A percentile compares a stretch with the other conserved stretches of the same genome.
Conservation (phyloP, 805 yeast species). For the Candida xyloterini region DNA sequence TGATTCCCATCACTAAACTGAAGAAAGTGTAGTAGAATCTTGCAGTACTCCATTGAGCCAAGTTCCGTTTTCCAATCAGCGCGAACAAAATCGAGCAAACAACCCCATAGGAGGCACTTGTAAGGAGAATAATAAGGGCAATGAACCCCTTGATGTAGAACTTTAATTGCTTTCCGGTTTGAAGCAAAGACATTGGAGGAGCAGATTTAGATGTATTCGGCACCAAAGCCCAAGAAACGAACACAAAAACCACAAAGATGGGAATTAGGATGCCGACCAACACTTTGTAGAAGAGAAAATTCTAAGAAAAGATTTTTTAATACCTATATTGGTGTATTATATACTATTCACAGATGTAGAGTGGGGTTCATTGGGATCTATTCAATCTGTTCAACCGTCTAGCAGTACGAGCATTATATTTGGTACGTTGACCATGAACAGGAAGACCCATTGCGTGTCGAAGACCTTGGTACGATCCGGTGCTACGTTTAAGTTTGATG, state of each 20-base stretch:
- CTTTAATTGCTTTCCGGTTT: slow-evolving; percentile 36
- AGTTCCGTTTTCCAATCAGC: slow-evolving; percentile 67
- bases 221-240: slow-evolving; percentile 15
- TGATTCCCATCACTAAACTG: slow-evolving; percentile 63
- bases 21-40: slow-evolving; percentile 68
- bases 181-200: slow-evolving; percentile 14
- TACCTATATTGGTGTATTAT: neutral
- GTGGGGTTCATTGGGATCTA: slow-evolving; percentile 35
- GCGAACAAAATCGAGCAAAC: slow-evolving; percentile 66
- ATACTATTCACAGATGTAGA: neutral
- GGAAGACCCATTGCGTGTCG: slow-evolving; percentile 85
- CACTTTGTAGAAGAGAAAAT: slow-evolving; percentile 11
- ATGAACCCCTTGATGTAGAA: slow-evolving; percentile 55
- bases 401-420: slow-evolving; percentile 89
- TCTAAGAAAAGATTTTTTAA: slow-evolving; percentile 5
- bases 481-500: slow-evolving; percentile 72
- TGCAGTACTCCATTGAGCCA: slow-evolving; percentile 89
- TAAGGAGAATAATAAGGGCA: slow-evolving; percentile 50
- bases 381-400: slow-evolving; percentile 76
- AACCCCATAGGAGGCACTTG: slow-evolving; percentile 74
- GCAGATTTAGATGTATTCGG: slow-evolving; percentile 15
- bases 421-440: slow-evolving; percentile 87
- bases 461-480: slow-evolving; percentile 83
- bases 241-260: slow-evolving; percentile 8
- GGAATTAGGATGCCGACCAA: slow-evolving; percentile 9